phyloP scores from a whole-genome alignment of 2,329 filamentous ascomycete species.

The Colletotrichum euphorbiae region DNA sequence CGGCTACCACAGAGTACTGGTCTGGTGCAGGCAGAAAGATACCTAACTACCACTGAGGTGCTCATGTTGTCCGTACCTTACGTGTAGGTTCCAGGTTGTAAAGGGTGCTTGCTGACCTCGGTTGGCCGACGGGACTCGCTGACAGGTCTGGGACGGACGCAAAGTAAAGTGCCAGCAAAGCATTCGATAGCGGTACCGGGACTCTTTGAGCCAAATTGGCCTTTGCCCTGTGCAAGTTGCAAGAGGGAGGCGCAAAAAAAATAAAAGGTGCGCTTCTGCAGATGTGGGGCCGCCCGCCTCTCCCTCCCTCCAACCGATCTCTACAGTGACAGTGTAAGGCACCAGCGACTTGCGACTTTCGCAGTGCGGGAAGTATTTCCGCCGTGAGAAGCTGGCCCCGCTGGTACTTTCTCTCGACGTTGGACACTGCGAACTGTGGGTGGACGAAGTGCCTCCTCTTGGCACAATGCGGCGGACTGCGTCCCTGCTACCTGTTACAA shows the following conservation, averaged over 20 bases:
- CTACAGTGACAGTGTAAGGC: not conserved
- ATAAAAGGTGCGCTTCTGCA: slow-evolving; percentile 10
- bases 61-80: too few relatives aligned
- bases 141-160: too few relatives aligned
- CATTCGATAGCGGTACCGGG: not conserved
- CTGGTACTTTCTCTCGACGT: too few relatives aligned
- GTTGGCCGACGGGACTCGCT: not conserved
- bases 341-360: not conserved
- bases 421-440: too few relatives aligned
- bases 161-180: not conserved
- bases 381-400: too few relatives aligned
- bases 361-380: too few relatives aligned
- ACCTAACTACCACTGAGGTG: too few relatives aligned
- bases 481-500: not conserved
- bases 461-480: slow-evolving; percentile 12
- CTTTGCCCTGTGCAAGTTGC: too few relatives aligned
- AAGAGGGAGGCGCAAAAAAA: not conserved
- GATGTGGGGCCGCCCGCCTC: not conserved
- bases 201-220: not conserved
- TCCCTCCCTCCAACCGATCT: not conserved
- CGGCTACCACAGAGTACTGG: too few relatives aligned
- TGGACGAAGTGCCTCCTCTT: not conserved
- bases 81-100: too few relatives aligned
- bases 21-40: too few relatives aligned
- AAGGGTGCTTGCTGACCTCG: too few relatives aligned